Evolutionary conservation across 495 filamentous ascomycete species (phyloP).

Genomic region (Penicillium pancosmium): DNA sequence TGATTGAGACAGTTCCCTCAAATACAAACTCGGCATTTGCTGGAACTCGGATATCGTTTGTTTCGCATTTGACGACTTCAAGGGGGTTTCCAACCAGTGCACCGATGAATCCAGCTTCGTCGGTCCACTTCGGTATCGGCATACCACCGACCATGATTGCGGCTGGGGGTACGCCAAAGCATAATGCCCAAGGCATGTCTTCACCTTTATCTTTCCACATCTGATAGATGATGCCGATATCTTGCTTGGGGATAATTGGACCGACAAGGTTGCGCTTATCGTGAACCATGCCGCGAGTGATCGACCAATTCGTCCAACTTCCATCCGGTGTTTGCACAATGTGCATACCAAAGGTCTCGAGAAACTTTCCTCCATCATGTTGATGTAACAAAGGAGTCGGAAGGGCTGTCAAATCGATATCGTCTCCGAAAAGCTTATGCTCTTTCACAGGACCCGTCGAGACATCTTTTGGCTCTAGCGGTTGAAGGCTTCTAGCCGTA

Average conservation of each 20-base stretch:
- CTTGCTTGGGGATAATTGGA: slow-evolving; percentile 34
- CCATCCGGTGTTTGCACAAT: slow-evolving; percentile 39
- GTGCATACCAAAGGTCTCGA: slow-evolving; percentile 44
- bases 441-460: slow-evolving; percentile 36
- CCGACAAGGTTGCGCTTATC: slow-evolving; percentile 34
- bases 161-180: slow-evolving; percentile 43
- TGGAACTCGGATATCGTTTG: slow-evolving; percentile 39
- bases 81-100: slow-evolving; percentile 34
- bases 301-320: slow-evolving; percentile 46
- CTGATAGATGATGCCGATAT: slow-evolving; percentile 38
- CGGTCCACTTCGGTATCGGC: slow-evolving; percentile 39
- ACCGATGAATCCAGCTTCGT: slow-evolving; percentile 40
- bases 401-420: slow-evolving; percentile 38
- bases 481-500: slow-evolving; percentile 18
- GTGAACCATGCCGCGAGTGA: slow-evolving; percentile 41
- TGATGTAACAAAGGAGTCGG: slow-evolving; percentile 38
- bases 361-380: slow-evolving; percentile 41
- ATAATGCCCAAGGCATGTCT: slow-evolving; percentile 40
- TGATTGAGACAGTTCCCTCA: slow-evolving; percentile 39
- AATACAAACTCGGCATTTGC: slow-evolving; percentile 43
- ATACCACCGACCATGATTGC: slow-evolving; percentile 42
- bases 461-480: slow-evolving; percentile 31
- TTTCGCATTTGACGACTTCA: slow-evolving; percentile 44
- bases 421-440: slow-evolving; percentile 28
- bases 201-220: slow-evolving; percentile 39